Evolutionary conservation across 805 yeast species (phyloP), one percentile per base, ranked within the genome.

Genomic region (Ogataea methanolica): DNA sequence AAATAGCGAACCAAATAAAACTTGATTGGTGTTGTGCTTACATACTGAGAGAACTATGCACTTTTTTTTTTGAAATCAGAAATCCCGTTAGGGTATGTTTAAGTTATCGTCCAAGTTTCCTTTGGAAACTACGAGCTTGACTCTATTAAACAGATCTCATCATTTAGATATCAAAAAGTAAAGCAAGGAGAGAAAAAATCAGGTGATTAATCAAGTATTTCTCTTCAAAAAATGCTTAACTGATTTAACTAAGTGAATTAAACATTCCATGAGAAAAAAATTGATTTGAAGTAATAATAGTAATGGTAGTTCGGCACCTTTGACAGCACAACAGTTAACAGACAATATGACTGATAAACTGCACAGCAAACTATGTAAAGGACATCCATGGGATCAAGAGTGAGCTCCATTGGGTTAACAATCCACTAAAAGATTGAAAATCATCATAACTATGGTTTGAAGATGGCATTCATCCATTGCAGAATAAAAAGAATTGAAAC

Each of bases 321-420:
- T 72, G 88, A 83, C 86, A 69, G 76, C 75, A 78, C 87, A 57
- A 67, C 69, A 57, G 67, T 69, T 57, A 66, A 38, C 31, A 26
- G 31, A 26, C 12, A 26, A 55, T 47, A 42, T 12, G 43, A 19
- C 57, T 56, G 56, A 49, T 50, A 55, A 59, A 58, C 52, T 64
- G 59, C 65, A 57, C 59, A 59, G 65, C 56, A 50, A 49, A 50
- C 51, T 48, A 48, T 46, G 49, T 53, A 53, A 55, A 55, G 44
- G 67, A 76, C 79, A 76, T 76, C 74, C 85, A 79, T 80, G 80
- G 72, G 62, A 67, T 31, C 79, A 73, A 81, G 84, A 82, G 83
- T 83, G 81, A 84, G 90, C 90, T 83, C 89, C 90, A 83, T 84
- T 83, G 89, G 78, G 90, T 83, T 83, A 71, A 62, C 48, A 53